Evolutionary conservation across 768 basidiomycete species (phyloP).

Genomic region (Suillus brevipes): DNA sequence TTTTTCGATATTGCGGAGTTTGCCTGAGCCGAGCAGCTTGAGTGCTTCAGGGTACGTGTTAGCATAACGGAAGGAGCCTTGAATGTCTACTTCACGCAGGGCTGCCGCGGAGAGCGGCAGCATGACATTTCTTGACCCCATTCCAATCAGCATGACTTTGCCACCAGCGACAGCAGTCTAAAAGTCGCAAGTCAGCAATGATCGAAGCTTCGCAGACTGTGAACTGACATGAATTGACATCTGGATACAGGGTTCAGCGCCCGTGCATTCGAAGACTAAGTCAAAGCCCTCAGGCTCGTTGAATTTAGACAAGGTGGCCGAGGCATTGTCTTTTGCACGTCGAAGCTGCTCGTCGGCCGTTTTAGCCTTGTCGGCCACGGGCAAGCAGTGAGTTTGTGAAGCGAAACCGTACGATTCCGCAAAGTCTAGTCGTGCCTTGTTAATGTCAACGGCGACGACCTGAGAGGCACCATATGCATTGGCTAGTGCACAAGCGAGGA

Average conservation of each 20-base stretch:
- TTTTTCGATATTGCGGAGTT: slow-evolving; percentile 62
- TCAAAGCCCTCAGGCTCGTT: slow-evolving; percentile 79
- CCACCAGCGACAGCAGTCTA: slow-evolving; percentile 84
- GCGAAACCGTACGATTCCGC: slow-evolving; percentile 77
- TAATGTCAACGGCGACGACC: slow-evolving; percentile 85
- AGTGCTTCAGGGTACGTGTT: slow-evolving; percentile 91
- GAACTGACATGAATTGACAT: slow-evolving; percentile 82
- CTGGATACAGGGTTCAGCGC: slow-evolving; percentile 89
- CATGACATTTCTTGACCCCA: slow-evolving; percentile 83
- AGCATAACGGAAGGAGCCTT: slow-evolving; percentile 88
- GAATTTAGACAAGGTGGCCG: slow-evolving; percentile 54
- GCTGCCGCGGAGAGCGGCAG: slow-evolving; percentile 86
- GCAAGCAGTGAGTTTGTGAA: slow-evolving; percentile 66
- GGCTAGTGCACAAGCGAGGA: slow-evolving; percentile 83
- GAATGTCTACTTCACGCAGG: slow-evolving; percentile 87
- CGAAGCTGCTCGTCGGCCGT: slow-evolving; percentile 57
- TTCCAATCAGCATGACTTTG: slow-evolving; percentile 92
- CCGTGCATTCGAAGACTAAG: slow-evolving; percentile 93
- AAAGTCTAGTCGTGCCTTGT: slow-evolving; percentile 76
- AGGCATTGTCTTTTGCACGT: slow-evolving; percentile 58
- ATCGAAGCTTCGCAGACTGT: slow-evolving; percentile 11
- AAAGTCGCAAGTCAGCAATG: slow-evolving; percentile 16
- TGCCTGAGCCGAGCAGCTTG: slow-evolving; percentile 64
- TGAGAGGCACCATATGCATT: slow-evolving; percentile 66
- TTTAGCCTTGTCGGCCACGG: slow-evolving; percentile 48